These are phyloP conservation scores for Globisporangium lucens DNA, from an alignment of 352 stramenopile species.

Conservation along the genomic window DNA sequence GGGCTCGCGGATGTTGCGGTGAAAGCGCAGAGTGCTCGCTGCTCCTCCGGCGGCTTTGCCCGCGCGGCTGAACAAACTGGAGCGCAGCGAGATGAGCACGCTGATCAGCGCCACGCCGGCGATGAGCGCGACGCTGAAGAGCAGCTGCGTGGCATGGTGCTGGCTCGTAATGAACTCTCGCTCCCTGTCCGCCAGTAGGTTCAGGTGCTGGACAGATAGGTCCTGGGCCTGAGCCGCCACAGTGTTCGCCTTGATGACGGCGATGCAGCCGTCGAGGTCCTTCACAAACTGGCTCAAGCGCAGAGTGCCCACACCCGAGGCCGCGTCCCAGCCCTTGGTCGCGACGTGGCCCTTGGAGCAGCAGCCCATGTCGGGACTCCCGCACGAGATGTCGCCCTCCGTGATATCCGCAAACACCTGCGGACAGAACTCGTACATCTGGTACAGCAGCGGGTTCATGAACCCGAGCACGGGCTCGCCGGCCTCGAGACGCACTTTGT, in stretches of 20 bases:
- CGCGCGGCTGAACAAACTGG: conserved; percentile 31
- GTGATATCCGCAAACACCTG: conserved; percentile 73
- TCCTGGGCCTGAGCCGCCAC: too few species aligned
- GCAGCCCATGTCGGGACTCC: conserved; percentile 39
- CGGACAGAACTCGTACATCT: conserved; percentile 49
- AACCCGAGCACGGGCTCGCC: conserved; percentile 51
- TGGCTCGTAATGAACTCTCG: conserved; percentile 18
- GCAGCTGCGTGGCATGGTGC: conserved; percentile 22
- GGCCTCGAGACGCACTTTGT: conserved; percentile 38
- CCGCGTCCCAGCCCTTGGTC: conserved; percentile 59
- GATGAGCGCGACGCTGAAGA: conserved; percentile 32
- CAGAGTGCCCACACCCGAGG: conserved; percentile 62
- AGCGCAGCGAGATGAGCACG: conserved; percentile 36
- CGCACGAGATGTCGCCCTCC: conserved; percentile 57
- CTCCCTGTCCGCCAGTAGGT: conserved; percentile 17
- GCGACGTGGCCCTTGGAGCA: conserved; percentile 47
- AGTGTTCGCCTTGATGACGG: conserved; percentile 3
- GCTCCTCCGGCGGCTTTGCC: conserved; percentile 6
- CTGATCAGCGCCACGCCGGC: conserved; percentile 30
- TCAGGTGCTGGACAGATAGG: conserved; percentile 5
- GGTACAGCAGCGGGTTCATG: conserved; percentile 71
- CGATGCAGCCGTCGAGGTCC: conserved; percentile 44
- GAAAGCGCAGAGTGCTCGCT: conserved; percentile 26
- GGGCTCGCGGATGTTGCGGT: conserved; percentile 35
- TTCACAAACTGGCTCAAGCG: conserved; percentile 36